Conservation (phyloP, 164 flowering plant genomes). For the Kingdonia uniflora region DNA sequence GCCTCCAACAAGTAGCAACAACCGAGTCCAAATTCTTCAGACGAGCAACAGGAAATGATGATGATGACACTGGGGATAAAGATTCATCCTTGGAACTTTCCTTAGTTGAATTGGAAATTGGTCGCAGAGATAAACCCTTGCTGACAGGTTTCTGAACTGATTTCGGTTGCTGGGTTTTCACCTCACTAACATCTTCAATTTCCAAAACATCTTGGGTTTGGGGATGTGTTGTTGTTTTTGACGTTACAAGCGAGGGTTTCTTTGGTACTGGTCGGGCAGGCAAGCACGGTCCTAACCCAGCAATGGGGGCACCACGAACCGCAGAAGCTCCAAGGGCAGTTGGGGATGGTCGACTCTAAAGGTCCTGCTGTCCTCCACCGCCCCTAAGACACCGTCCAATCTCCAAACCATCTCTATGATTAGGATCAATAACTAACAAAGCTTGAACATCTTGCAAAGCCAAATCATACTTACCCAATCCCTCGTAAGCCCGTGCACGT, state of each 20-base stretch:
- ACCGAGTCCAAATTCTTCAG: no score
- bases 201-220: background rate
- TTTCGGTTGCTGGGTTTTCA: conserved; percentile 32
- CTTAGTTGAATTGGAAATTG: background rate
- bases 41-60: background rate
- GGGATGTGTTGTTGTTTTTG: conserved; percentile 25
- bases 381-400: conserved; percentile 46
- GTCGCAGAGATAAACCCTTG: no score
- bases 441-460: conserved; percentile 57
- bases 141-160: conserved; percentile 40
- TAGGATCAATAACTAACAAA: conserved; percentile 54
- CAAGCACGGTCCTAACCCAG: conserved; percentile 81
- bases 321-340: conserved; percentile 99
- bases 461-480: conserved; percentile 57
- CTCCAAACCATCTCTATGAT: conserved; percentile 64
- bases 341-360: conserved; percentile 90
- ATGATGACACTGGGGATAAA: no score
- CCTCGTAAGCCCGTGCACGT: conserved; percentile 80
- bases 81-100: conserved; percentile 23
- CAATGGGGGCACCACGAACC: conserved; percentile 84
- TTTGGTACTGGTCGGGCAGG: conserved; percentile 75
- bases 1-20: conserved; percentile 33
- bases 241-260: conserved; percentile 23
- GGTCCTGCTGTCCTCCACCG: conserved; percentile 34
- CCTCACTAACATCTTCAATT: conserved; percentile 42